Evolutionary conservation across 2,329 filamentous ascomycete genomes (phyloP).

Genomic region (Thielaviopsis musarum): DNA sequence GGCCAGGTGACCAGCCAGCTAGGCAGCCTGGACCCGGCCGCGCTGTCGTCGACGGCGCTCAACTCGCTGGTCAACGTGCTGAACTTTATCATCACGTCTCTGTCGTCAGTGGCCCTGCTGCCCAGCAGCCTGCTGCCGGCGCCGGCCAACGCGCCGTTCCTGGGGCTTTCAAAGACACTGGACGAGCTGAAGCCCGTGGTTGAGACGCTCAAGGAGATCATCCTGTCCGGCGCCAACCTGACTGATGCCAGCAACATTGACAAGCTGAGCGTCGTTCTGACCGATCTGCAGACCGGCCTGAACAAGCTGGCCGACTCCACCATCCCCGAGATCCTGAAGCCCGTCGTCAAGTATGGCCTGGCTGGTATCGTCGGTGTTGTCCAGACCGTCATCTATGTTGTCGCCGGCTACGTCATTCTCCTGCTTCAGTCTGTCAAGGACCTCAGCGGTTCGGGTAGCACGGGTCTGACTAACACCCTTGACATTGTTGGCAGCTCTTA

Average conservation of each 20-base stretch:
- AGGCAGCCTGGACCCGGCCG: background rate
- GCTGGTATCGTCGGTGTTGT: conserved; percentile 1
- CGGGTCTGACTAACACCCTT: background rate
- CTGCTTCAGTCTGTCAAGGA: conserved; percentile 2
- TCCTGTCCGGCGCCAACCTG: background rate
- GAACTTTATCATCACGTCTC: background rate
- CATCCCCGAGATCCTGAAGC: background rate
- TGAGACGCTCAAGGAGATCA: background rate
- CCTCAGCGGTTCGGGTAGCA: background rate
- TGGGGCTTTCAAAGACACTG: background rate
- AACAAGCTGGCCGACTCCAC: background rate
- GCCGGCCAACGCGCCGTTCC: conserved; percentile 1
- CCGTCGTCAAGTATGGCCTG: background rate
- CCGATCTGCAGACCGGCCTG: background rate
- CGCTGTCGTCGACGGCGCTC: background rate
- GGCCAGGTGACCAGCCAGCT: background rate
- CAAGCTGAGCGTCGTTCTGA: conserved; percentile 3
- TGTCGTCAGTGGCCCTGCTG: background rate
- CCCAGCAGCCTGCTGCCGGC: conserved; percentile 1
- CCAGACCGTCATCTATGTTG: background rate
- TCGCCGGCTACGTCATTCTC: background rate
- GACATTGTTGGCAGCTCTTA: background rate
- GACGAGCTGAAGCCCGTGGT: conserved; percentile 2
- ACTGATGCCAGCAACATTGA: background rate
- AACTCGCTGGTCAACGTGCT: background rate